A percentile compares a stretch with the other conserved stretches of the same genome.
Evolutionary conservation across 257 asterid species (phyloP).

Genomic region (Solanum boliviense): DNA sequence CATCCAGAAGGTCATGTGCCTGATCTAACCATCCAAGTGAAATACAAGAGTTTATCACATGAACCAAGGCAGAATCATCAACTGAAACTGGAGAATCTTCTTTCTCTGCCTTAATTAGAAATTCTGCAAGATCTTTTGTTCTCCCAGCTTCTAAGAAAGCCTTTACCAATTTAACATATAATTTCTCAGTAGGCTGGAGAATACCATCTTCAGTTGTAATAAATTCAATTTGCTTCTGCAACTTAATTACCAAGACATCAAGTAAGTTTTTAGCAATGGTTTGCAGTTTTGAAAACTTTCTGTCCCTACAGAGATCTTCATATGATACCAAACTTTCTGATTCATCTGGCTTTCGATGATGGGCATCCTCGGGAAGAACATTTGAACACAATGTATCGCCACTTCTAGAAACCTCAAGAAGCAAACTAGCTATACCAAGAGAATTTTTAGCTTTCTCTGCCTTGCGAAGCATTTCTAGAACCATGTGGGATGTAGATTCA

Average conservation of each 20-base stretch:
- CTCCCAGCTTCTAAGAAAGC: conserved; percentile 65
- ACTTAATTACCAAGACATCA: conserved; percentile 32
- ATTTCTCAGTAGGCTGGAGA: conserved; percentile 74
- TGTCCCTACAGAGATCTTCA: conserved; percentile 52
- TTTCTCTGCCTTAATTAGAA: conserved; percentile 52
- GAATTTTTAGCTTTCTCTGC: conserved; percentile 66
- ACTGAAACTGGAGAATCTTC: conserved; percentile 61
- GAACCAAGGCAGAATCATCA: conserved; percentile 51
- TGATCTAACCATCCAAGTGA: conserved; percentile 73
- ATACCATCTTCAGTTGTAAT: conserved; percentile 71
- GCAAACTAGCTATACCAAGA: conserved; percentile 48
- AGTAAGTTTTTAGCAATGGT: conserved; percentile 55
- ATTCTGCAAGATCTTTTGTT: conserved; percentile 63
- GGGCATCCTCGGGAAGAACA: conserved; percentile 10
- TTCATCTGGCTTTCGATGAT: conserved; percentile 8
- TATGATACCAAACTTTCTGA: conserved; percentile 21
- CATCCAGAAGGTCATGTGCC: conserved; percentile 90
- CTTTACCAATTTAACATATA: conserved; percentile 63
- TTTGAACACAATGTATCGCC: not conserved
- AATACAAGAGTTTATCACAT: conserved; percentile 68
- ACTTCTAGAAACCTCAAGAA: conserved; percentile 22
- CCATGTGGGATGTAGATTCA: conserved; percentile 66
- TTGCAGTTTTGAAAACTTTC: conserved; percentile 44
- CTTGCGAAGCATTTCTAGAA: conserved; percentile 81
- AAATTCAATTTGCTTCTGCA: conserved; percentile 60